phyloP scores from a whole-genome alignment of 805 yeast genomes.

The Candida dajiaensis region DNA sequence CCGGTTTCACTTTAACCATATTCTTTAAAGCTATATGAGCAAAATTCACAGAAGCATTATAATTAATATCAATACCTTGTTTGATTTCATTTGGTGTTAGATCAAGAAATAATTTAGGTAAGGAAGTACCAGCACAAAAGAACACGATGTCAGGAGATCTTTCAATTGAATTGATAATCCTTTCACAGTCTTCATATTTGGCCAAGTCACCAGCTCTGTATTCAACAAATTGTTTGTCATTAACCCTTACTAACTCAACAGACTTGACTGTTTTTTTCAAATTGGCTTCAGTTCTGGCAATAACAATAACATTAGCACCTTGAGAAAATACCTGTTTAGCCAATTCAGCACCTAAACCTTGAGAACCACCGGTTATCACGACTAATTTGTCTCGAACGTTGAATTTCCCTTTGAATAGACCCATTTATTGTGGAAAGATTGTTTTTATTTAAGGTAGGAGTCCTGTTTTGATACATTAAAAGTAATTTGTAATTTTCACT shows the following conservation, averaged over 20 bases:
- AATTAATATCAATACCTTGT: constrained; percentile 61
- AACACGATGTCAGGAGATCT: constrained; percentile 63
- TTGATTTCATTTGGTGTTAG: constrained; percentile 51
- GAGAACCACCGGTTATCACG: constrained; percentile 89
- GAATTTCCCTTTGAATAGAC: constrained; percentile 15
- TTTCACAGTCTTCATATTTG: constrained; percentile 41
- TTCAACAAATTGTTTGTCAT: constrained; percentile 14
- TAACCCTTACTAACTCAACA: constrained; percentile 29
- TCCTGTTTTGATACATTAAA: no score
- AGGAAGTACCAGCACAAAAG: constrained; percentile 85
- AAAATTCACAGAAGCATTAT: constrained; percentile 64
- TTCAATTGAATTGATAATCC: constrained; percentile 34
- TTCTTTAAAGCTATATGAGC: constrained; percentile 57
- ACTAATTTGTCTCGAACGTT: constrained; percentile 39
- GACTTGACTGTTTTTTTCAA: constrained; percentile 43
- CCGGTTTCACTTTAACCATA: constrained; percentile 22
- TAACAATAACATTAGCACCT: constrained; percentile 64
- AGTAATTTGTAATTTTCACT: no score
- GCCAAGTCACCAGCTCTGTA: constrained; percentile 65
- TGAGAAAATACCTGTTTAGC: constrained; percentile 49
- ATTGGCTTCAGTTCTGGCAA: constrained; percentile 69
- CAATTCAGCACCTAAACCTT: constrained; percentile 82
- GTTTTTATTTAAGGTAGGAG: no score
- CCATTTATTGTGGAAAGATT: no score
- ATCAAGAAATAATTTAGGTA: constrained; percentile 74